Evolutionary conservation across 2,329 filamentous ascomycete genomes (phyloP), one percentile per base, ranked within the genome.

Genomic region (Botrytis elliptica): DNA sequence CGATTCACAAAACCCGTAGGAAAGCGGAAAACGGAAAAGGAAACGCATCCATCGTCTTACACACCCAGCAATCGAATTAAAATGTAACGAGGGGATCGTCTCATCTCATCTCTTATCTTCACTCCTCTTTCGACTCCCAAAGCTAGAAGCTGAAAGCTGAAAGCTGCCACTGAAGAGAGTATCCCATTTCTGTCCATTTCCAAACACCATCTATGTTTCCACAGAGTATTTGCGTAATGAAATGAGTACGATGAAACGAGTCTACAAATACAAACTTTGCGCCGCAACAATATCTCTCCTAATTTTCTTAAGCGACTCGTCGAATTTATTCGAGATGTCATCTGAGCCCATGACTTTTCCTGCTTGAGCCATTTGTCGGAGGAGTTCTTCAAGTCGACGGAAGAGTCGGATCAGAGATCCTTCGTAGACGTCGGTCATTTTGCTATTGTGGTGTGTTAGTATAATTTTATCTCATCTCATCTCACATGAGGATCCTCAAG

Each of bases 381-480:
- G 86, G 74, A 98, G 87, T 84, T 99, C 96, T 83, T 99, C 96
- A 46, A 99, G 87, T 33, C 96, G 93, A 72, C 96, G 92, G 89
- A 99, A 99, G 57, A 98, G 90, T 67, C 96, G 94, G 79, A 99
- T 98, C 75, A 99, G 86, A 74, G 94, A 98, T 75, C 96, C 96
- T 85, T 99, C 96, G 83, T 98, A 99, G 42, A 95, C 93, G 79
- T 98, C 95, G 42, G 96, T 98, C 95, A 99, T 98, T 93, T 97
- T 97, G 84, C 95, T 97, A 42, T 20, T 12, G 1, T 2, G 10
- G 1, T 8, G n/a, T 12, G 60, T 65, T 36, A 65, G 46, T 22
- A 49, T 10, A 8, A 36, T 22, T 18, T 18, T 33, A n/a, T 52
- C 10, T 38, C 14, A n/a, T 63, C 42, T 40, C 2, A 38, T 49